Evolutionary conservation across 768 basidiomycete species (phyloP).

Genomic region (Naganishia antarctica): DNA sequence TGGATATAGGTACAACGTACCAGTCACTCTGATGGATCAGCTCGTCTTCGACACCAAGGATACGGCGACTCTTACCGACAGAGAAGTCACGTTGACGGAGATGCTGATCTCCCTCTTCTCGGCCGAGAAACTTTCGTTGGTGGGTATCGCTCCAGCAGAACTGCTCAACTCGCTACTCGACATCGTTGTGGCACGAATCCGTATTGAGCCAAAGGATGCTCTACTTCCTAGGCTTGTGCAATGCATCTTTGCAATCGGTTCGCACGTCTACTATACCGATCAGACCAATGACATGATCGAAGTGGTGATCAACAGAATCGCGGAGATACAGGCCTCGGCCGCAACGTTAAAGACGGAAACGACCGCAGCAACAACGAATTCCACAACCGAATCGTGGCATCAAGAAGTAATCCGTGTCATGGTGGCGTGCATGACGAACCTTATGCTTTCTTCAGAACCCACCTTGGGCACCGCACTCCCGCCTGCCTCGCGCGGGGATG

Average conservation of each 20-base stretch:
- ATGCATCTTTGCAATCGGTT: constrained; percentile 75
- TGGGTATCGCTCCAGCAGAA: constrained; percentile 87
- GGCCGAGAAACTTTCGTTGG: constrained; percentile 65
- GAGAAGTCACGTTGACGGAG: constrained; percentile 60
- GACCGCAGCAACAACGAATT: not conserved
- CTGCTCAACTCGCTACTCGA: constrained; percentile 72
- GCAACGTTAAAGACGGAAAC: not conserved
- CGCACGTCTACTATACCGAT: constrained; percentile 91
- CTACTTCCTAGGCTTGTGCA: constrained; percentile 66
- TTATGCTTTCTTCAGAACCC: constrained; percentile 22
- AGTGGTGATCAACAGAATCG: constrained; percentile 71
- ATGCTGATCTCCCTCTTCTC: constrained; percentile 83
- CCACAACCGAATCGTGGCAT: not conserved
- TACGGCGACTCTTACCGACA: constrained; percentile 19
- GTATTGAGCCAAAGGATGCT: constrained; percentile 60
- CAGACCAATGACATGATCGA: constrained; percentile 88
- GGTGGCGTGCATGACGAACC: constrained; percentile 21
- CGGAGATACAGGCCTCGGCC: constrained; percentile 56
- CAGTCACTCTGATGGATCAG: constrained; percentile 74
- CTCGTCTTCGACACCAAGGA: constrained; percentile 56
- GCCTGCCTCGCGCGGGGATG: not conserved
- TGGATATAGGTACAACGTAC: constrained; percentile 86
- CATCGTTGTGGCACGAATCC: constrained; percentile 66
- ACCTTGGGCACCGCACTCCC: constrained; percentile 1
- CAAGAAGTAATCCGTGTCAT: constrained; percentile 24